Evolutionary conservation across 257 asterid species (phyloP).

Genomic region (Orobanche coerulescens): DNA sequence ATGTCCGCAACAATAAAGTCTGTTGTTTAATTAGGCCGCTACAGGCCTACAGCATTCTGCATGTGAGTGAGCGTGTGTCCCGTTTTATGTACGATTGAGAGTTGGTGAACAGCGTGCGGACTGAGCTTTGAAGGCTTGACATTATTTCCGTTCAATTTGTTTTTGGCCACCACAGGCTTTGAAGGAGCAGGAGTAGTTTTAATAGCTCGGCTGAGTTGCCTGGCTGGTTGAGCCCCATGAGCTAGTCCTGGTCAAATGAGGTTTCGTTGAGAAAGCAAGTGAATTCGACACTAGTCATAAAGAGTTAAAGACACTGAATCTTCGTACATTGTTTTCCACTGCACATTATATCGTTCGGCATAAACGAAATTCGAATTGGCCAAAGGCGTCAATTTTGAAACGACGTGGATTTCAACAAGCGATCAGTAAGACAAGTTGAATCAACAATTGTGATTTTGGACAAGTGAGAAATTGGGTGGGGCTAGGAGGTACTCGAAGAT

Average conservation of each 20-base stretch:
- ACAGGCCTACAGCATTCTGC: too few species aligned
- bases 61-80: too few species aligned
- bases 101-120: conserved; percentile 24
- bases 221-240: conserved; percentile 33
- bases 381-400: neutral
- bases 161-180: conserved; percentile 39
- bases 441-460: neutral
- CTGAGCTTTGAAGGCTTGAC: conserved; percentile 30
- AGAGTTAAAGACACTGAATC: neutral
- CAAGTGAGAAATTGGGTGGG: too few species aligned
- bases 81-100: conserved; percentile 29
- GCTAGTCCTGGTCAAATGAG: conserved; percentile 33
- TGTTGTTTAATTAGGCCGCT: conserved; percentile 10
- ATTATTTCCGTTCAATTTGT: conserved; percentile 28
- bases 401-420: neutral
- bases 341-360: neutral
- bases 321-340: neutral
- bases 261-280: conserved; percentile 6
- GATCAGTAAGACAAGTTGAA: too few species aligned
- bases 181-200: conserved; percentile 42
- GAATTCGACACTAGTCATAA: neutral
- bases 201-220: conserved; percentile 37
- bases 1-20: neutral
- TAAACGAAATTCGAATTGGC: neutral
- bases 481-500: neutral